Evolutionary conservation across 2,329 filamentous ascomycete species (phyloP), one percentile per base, ranked within the genome.

Genomic region (Lachnellula arida): DNA sequence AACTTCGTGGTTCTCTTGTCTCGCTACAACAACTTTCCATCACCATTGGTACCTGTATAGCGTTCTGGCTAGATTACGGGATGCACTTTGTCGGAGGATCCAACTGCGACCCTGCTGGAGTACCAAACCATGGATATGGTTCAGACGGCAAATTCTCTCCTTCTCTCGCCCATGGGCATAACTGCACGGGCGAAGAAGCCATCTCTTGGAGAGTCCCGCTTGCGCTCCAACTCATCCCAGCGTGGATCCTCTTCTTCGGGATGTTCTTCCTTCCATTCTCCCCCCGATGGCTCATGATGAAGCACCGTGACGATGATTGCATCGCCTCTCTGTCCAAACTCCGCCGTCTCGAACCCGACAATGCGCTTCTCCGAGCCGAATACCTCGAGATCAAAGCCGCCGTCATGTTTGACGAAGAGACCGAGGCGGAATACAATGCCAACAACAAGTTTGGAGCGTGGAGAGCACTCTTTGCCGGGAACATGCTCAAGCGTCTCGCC

Each of bases 11-110:
- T 35, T 77, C 82, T 9, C 74, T 87, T 3, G 82, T 87, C 14
- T 81, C 79, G 2, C 74, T 87, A n/a, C 82, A 87, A 54, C 82
- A 85, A 58, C 75, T 87, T 17, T 78, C 81, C 2, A 84, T 81
- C 55, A 81, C 78, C 1, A 72, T 81, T 35, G 79, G 79, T 14
- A 78, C 81, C 51, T 74, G 76, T 68, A 69, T 78, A 15, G 72
- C 73, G 0, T 77, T 76, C 66, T 78, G 76, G 75, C 67, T 76
- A 35, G 73, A 72, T 22, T 77, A 76, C 49, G 75, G 71, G 19
- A 74, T 70, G 60, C 76, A 75, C 62, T 75, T 75, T 54, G 78
- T 78, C 19, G 80, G 69, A 0, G 77, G 77, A 14, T 74, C 70
- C 8, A 73, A 64, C 55, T 58, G 64, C 55, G 49, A 63, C 48